A percentile compares a stretch with the other conserved stretches of the same genome.
Conservation (phyloP, 1,284 basidiomycete genomes). For the Cryptococcus hybrid region DNA sequence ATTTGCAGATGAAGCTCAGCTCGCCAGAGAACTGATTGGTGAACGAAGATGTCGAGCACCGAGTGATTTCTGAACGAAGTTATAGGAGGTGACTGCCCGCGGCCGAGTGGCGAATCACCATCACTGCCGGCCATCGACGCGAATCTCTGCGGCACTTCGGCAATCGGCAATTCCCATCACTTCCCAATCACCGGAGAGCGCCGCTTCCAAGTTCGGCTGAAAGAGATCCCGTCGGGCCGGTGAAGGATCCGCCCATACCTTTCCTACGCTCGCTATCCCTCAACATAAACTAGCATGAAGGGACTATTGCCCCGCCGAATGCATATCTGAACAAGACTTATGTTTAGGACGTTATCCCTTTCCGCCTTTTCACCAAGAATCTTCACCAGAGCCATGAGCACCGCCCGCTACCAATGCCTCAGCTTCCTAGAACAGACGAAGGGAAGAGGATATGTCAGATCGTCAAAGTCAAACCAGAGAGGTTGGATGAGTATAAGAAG, state of each 20-base stretch:
- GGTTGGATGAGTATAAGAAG: constrained; percentile 64
- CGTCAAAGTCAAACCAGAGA: constrained; percentile 68
- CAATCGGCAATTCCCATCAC: neutral
- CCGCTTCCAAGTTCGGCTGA: neutral
- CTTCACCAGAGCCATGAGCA: neutral
- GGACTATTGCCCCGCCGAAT: too few species aligned
- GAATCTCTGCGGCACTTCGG: neutral
- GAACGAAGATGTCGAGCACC: neutral
- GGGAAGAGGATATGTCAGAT: constrained; percentile 69
- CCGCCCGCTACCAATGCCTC: constrained; percentile 19
- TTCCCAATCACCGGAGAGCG: too few species aligned
- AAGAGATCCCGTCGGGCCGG: neutral
- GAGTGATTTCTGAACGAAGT: neutral
- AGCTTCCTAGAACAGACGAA: constrained; percentile 47
- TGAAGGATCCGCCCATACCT: neutral
- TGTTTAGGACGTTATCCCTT: neutral
- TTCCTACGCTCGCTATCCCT: too few species aligned
- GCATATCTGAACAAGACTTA: neutral
- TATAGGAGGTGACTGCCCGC: neutral
- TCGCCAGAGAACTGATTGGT: neutral
- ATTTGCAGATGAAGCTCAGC: neutral
- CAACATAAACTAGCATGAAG: too few species aligned
- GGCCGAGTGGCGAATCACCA: neutral
- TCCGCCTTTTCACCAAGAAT: neutral
- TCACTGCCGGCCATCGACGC: too few species aligned